These are phyloP conservation scores for Penicillium subrubescens DNA, from an alignment of 495 filamentous ascomycete genomes.

Conservation along the genomic window DNA sequence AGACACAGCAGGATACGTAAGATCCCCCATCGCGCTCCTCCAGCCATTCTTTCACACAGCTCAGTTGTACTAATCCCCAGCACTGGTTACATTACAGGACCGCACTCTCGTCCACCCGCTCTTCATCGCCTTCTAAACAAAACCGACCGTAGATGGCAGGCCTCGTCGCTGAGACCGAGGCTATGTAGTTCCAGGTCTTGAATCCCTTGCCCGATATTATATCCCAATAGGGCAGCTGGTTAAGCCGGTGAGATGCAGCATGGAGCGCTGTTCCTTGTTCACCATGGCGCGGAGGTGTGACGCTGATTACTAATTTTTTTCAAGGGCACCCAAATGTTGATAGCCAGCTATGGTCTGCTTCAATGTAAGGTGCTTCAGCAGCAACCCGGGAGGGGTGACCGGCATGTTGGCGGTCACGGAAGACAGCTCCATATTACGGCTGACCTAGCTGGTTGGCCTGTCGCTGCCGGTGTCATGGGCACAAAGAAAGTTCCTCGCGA, in stretches of 20 bases:
- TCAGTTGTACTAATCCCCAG: neutral
- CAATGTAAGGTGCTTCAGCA: neutral
- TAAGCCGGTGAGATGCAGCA: too few species aligned
- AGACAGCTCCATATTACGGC: neutral
- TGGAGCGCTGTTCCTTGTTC: too few species aligned
- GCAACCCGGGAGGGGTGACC: neutral
- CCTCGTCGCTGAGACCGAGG: neutral
- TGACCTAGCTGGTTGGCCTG: neutral
- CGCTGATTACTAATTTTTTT: too few species aligned
- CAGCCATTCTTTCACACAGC: too few species aligned
- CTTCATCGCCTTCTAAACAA: neutral
- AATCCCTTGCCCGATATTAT: too few species aligned
- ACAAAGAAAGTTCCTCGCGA: neutral
- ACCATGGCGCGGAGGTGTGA: too few species aligned
- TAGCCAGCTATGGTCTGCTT: neutral
- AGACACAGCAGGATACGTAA: too few species aligned
- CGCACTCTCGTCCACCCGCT: neutral
- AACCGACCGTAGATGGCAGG: neutral
- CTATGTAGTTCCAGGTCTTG: neutral
- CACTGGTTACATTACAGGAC: neutral
- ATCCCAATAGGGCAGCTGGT: too few species aligned
- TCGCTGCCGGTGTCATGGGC: neutral
- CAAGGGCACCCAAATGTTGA: neutral
- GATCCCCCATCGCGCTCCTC: too few species aligned
- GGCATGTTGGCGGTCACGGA: neutral